A percentile compares a stretch with the other conserved stretches of the same genome.
Conservation (phyloP, 176 grass and related monocot genomes). For the Luzula sylvatica region DNA sequence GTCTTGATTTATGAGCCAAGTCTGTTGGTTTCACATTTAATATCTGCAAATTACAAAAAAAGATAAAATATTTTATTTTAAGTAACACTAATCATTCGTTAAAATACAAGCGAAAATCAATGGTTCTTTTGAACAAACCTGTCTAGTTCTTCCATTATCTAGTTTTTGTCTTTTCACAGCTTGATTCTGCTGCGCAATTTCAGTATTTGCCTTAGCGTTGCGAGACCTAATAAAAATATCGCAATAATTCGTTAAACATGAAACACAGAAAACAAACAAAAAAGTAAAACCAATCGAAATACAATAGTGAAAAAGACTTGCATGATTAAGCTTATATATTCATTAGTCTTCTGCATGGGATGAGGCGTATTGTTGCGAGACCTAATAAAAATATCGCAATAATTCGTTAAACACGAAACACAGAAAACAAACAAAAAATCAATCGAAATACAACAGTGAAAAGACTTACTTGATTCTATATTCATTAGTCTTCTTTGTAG, state of each 20-base stretch:
- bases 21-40: constrained; percentile 53
- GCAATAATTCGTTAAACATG: neutral
- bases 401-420: neutral
- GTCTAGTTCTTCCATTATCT: constrained; percentile 56
- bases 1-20: constrained; percentile 62
- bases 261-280: neutral
- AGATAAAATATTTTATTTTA: neutral
- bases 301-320: constrained; percentile 16
- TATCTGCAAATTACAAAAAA: constrained; percentile 42
- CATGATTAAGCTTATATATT: constrained; percentile 46
- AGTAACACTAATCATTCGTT: too few relatives aligned
- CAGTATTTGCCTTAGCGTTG: constrained; percentile 20
- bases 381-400: neutral
- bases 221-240: constrained; percentile 6
- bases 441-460: neutral
- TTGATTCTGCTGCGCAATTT: constrained; percentile 67
- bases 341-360: constrained; percentile 23
- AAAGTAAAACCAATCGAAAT: neutral
- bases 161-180: constrained; percentile 91
- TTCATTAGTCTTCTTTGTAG: constrained; percentile 28
- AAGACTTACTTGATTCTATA: constrained; percentile 52
- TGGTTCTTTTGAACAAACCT: constrained; percentile 34
- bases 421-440: neutral
- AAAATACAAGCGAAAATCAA: too few relatives aligned
- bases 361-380: constrained; percentile 19